phyloP scores from a whole-genome alignment of 176 grass and related monocot genomes.

The Eleusine coracana region DNA sequence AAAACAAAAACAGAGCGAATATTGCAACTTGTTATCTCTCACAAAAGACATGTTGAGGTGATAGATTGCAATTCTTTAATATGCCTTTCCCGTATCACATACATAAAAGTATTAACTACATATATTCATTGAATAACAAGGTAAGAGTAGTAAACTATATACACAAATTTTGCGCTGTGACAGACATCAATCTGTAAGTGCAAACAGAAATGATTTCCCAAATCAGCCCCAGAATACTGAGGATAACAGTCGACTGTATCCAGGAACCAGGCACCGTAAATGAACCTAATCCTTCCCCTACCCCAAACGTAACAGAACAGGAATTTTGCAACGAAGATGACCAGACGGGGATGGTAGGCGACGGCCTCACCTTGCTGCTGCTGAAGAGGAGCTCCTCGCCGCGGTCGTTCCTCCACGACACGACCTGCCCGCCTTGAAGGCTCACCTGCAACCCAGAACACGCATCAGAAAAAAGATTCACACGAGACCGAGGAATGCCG shows the following conservation, averaged over 20 bases:
- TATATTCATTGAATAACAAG: not conserved
- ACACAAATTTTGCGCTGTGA: not conserved
- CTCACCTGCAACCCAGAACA: conserved; percentile 65
- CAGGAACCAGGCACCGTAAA: too few relatives aligned
- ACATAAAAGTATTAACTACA: not conserved
- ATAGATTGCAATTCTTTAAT: not conserved
- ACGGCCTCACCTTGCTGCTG: conserved; percentile 74
- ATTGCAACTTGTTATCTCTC: not conserved
- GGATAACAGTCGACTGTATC: not conserved
- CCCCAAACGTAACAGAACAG: not conserved
- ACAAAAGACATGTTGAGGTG: not conserved
- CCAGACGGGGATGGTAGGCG: not conserved
- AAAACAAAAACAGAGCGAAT: not conserved
- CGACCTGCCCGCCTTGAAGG: conserved; percentile 84
- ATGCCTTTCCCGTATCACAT: not conserved
- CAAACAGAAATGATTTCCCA: not conserved
- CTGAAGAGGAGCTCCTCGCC: conserved; percentile 94
- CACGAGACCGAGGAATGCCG: not conserved
- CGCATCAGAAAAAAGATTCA: not conserved
- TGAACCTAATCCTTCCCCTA: not conserved
- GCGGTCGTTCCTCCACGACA: conserved; percentile 89
- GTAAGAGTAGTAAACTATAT: not conserved
- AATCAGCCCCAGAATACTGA: not conserved
- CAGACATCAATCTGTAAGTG: not conserved
- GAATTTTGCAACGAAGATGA: not conserved